Percentiles rank a stretch among this genome's conserved stretches.
Evolutionary conservation across 768 basidiomycete species (phyloP).

Genomic region (Pleurotus pulmonarius): DNA sequence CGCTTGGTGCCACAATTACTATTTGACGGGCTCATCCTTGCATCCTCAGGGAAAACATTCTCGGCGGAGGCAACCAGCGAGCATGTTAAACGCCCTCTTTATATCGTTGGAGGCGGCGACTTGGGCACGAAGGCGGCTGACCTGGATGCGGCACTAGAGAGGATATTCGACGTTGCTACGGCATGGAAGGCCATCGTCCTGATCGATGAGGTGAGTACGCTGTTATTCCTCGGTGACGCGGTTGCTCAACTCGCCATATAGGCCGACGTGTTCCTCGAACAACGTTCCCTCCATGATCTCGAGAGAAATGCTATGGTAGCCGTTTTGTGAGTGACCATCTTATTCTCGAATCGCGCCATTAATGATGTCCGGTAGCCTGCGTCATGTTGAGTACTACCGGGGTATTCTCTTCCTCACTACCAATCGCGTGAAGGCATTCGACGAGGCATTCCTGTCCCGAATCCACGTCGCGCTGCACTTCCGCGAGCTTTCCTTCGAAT

Average conservation of each 20-base stretch:
- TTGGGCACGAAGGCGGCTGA: constrained; percentile 42
- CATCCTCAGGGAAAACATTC: constrained; percentile 44
- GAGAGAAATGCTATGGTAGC: constrained; percentile 72
- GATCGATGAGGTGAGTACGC: constrained; percentile 41
- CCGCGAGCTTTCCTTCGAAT: constrained; percentile 47
- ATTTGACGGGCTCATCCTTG: too few species aligned
- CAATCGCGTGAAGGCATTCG: constrained; percentile 56
- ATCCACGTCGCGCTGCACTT: constrained; percentile 68
- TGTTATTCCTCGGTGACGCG: neutral
- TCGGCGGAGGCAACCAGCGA: constrained; percentile 59
- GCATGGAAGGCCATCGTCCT: constrained; percentile 59
- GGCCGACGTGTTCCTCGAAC: constrained; percentile 73
- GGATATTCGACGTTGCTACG: constrained; percentile 49
- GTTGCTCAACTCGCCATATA: constrained; percentile 13
- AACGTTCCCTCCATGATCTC: constrained; percentile 59
- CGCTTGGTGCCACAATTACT: too few species aligned
- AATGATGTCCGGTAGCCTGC: constrained; percentile 32
- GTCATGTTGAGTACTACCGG: constrained; percentile 55
- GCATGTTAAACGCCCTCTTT: constrained; percentile 48
- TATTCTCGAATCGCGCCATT: constrained; percentile 22
- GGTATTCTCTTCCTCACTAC: constrained; percentile 57
- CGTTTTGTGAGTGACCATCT: constrained; percentile 34
- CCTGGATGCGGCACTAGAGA: constrained; percentile 42
- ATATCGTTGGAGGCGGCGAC: constrained; percentile 53
- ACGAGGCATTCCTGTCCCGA: constrained; percentile 66